phyloP scores from a whole-genome alignment of 441 rosid genomes.

The Mallotus japonicus region DNA sequence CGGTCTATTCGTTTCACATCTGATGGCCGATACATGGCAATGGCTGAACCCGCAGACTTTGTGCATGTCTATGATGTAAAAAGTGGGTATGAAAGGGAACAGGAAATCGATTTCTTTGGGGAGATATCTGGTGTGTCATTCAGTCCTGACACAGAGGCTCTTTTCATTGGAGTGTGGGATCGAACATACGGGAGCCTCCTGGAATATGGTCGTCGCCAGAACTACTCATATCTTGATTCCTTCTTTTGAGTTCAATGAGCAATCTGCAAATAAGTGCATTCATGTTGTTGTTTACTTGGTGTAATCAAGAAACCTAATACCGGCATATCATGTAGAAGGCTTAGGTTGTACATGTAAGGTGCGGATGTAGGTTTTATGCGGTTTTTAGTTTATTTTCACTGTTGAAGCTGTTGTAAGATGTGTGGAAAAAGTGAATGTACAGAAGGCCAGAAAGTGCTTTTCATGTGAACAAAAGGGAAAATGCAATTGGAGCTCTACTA shows the following conservation, averaged over 20 bases:
- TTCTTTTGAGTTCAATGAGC: constrained; percentile 29
- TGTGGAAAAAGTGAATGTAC: constrained; percentile 21
- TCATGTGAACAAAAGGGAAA: too few species aligned
- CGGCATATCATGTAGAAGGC: too few species aligned
- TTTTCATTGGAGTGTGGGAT: constrained; percentile 55
- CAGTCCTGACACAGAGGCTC: constrained; percentile 55
- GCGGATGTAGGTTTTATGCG: too few species aligned
- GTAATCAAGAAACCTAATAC: too few species aligned
- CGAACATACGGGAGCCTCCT: constrained; percentile 62
- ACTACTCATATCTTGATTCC: constrained; percentile 37
- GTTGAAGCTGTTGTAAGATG: constrained; percentile 12
- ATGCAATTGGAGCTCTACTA: not conserved
- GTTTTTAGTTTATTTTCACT: not conserved
- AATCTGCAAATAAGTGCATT: too few species aligned
- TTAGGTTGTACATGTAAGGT: too few species aligned
- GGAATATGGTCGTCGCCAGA: constrained; percentile 47
- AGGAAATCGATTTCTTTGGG: constrained; percentile 59
- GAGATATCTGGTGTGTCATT: constrained; percentile 55
- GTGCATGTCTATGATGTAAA: constrained; percentile 49
- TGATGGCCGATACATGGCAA: constrained; percentile 52
- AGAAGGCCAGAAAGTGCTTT: constrained; percentile 18
- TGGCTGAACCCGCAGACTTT: constrained; percentile 59
- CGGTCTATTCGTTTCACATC: constrained; percentile 46
- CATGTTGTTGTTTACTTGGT: too few species aligned
- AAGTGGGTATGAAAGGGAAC: constrained; percentile 48